These are phyloP conservation scores for Linum tenue DNA, from an alignment of 345 rosid species.

Conservation along the genomic window DNA sequence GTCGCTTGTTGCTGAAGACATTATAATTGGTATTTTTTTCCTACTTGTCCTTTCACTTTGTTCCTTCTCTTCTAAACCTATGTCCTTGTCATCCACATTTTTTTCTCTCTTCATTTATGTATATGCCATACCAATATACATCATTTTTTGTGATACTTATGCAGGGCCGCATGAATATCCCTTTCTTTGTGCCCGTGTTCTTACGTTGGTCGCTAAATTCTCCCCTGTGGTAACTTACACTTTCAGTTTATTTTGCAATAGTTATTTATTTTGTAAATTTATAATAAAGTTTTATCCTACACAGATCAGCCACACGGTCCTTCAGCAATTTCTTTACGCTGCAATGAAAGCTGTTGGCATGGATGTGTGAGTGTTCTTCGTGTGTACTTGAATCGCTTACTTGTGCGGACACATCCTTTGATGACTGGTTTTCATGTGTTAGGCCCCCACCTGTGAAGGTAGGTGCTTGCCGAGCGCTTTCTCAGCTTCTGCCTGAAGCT, in stretches of 20 bases:
- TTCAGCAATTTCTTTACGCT: constrained; percentile 60
- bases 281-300: constrained; percentile 15
- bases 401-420: constrained; percentile 15
- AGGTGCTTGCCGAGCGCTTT: constrained; percentile 86
- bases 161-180: constrained; percentile 87
- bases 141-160: constrained; percentile 18
- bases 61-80: background rate
- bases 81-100: background rate
- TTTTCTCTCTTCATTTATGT: no score
- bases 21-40: constrained; percentile 39
- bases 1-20: constrained; percentile 62
- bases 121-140: constrained; percentile 9
- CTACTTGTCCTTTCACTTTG: constrained; percentile 8
- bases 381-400: constrained; percentile 1
- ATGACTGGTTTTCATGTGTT: constrained; percentile 17
- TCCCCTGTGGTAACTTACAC: constrained; percentile 57
- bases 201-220: constrained; percentile 67
- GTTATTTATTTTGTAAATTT: background rate
- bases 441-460: constrained; percentile 89
- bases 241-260: constrained; percentile 14
- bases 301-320: constrained; percentile 62
- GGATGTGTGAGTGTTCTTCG: constrained; percentile 52
- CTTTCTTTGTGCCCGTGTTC: constrained; percentile 81
- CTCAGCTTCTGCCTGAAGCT: constrained; percentile 70
- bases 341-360: constrained; percentile 60